Conservation (phyloP, 495 filamentous ascomycete genomes). For the Lepidopterella palustris region DNA sequence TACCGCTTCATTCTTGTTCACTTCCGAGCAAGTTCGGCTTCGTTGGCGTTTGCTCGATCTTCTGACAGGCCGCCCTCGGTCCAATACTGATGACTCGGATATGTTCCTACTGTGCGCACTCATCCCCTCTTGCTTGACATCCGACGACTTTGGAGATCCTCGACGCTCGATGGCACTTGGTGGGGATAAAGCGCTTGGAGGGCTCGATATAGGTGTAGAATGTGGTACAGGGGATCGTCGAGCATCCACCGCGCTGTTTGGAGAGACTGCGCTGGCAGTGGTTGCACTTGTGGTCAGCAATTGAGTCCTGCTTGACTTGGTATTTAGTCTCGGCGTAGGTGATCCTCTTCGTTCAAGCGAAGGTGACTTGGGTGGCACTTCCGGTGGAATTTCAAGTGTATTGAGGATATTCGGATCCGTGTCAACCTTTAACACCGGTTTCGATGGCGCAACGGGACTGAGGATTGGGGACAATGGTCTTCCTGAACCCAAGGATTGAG, state of each 20-base stretch:
- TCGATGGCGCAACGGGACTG: constrained; percentile 17
- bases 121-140: constrained; percentile 19
- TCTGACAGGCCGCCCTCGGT: constrained; percentile 52
- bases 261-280: constrained; percentile 22
- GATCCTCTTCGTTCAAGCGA: constrained; percentile 22
- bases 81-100: constrained; percentile 55
- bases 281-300: constrained; percentile 12
- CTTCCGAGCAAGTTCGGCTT: constrained; percentile 30
- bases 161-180: constrained; percentile 17
- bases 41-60: constrained; percentile 33
- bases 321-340: constrained; percentile 23
- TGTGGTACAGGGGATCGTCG: constrained; percentile 22
- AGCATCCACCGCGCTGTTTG: constrained; percentile 15
- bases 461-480: constrained; percentile 29
- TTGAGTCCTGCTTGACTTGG: constrained; percentile 24
- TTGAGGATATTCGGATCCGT: constrained; percentile 35
- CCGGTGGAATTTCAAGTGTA: constrained; percentile 41
- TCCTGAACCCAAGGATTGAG: constrained; percentile 2
- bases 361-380: constrained; percentile 45
- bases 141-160: constrained; percentile 16
- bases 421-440: constrained; percentile 30
- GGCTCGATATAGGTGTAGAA: constrained; percentile 18
- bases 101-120: constrained; percentile 42
- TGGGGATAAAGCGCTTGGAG: constrained; percentile 20
- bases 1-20: constrained; percentile 23